Base-by-base conservation (phyloP, 345 rosid species). In the Citrus unshiu region DNA sequence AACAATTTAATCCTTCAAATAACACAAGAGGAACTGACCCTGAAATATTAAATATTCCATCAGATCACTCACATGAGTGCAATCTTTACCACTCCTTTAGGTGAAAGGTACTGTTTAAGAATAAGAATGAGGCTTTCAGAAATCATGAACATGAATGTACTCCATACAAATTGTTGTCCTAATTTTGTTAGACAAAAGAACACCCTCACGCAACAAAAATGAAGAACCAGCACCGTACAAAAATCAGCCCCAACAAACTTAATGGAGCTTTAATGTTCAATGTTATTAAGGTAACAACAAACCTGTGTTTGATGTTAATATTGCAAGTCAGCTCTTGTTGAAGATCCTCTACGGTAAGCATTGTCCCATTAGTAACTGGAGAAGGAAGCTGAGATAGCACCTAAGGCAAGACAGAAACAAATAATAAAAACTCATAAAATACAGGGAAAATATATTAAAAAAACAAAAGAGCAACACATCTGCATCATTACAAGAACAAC, bases 301-400 rank as follows among this genome's bases (percentile, higher is more conserved):
- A 97, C 99, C 99, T 92, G 72, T 97, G 98, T 86, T 93, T 94
- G 84, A 97, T 87, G 78, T 89, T 84, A 70, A 97, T 91, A 70
- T 79, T 87, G 93, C 99, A 94, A 70, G 90, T 84, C 75, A 94
- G 86, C 87, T 94, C 98, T 77, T 97, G 99, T 71, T 84, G 95
- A 70, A 97, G 91, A 92, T 97, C 99, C 87, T 93, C 98, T 4
- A 94, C 92, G 1, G 87, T 84, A 70, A 97, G 89, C 70, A 83
- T 83, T 57, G 93, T 86, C 86, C 98, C 98, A 64, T 89, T 86
- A 60, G 90, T 84, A 70, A 93, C 85, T 59, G 97, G 90, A 77
- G 93, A 84, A 75, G 98, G 98, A 81, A 94, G 97, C 76, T 92
- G 93, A 37, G 87, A 87, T n/a, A 96, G 81, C 77, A 69, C 88